Conservation (phyloP, 495 filamentous ascomycete species). For the Pseudomonodictys pantanalensis region DNA sequence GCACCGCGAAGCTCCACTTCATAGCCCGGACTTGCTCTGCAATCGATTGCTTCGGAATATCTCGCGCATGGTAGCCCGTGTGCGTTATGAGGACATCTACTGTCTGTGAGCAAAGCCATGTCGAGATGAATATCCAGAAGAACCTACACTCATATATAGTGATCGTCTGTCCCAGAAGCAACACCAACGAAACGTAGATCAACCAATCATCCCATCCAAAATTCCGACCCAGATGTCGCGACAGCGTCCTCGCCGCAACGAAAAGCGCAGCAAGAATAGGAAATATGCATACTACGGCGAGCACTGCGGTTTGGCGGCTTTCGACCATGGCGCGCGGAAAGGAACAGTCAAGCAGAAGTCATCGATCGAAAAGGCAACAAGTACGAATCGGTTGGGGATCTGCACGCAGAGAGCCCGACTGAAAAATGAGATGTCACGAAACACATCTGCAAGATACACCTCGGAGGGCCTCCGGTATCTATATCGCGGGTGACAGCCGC, state of each 20-base stretch:
- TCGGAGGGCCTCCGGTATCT: no score
- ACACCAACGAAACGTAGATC: conserved; percentile 14
- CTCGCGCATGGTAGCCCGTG: conserved; percentile 28
- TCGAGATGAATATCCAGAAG: not conserved
- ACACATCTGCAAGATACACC: no score
- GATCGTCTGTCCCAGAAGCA: conserved; percentile 21
- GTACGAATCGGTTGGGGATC: not conserved
- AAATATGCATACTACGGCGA: conserved; percentile 21
- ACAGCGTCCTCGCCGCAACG: conserved; percentile 13
- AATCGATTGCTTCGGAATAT: conserved; percentile 18
- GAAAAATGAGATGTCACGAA: no score
- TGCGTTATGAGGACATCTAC: conserved; percentile 16
- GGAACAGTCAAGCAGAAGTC: not conserved
- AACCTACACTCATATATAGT: conserved; percentile 24
- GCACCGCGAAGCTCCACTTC: conserved; percentile 50
- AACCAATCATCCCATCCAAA: conserved; percentile 29
- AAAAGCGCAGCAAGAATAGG: conserved; percentile 16
- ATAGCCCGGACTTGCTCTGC: conserved; percentile 10
- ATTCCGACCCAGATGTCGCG: conserved; percentile 16
- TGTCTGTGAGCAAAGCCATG: not conserved
- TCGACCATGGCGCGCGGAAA: conserved; percentile 19
- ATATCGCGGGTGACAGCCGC: no score
- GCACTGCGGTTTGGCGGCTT: conserved; percentile 13
- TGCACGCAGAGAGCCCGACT: no score
- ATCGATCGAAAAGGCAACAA: not conserved